These are phyloP conservation scores for Salix koriyanagi DNA, from an alignment of 345 rosid genomes.

Conservation along the genomic window DNA sequence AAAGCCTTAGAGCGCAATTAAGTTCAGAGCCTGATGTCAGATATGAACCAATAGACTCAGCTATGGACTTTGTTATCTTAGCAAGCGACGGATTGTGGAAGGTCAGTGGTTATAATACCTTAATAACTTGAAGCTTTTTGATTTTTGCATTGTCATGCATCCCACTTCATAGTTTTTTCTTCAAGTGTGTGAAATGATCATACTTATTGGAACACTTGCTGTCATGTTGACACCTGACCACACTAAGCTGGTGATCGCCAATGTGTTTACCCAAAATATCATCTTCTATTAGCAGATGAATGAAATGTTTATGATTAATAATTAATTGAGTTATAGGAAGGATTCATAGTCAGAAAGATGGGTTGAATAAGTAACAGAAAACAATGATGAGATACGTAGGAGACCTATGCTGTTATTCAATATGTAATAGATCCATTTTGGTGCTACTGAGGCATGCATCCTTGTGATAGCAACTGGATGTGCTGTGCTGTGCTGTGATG, in stretches of 20 bases:
- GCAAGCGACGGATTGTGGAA: conserved; percentile 66
- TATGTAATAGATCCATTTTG: neutral
- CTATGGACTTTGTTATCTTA: conserved; percentile 45
- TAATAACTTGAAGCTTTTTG: neutral
- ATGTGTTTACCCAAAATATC: neutral
- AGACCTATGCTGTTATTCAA: neutral
- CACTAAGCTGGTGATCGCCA: neutral
- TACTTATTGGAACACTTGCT: neutral
- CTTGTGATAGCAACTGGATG: neutral
- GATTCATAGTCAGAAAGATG: neutral
- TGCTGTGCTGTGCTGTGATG: neutral
- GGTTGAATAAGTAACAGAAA: neutral
- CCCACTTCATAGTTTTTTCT: neutral
- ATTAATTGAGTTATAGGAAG: neutral
- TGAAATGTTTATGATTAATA: neutral
- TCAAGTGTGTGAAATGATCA: neutral
- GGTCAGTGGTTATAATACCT: conserved; percentile 37
- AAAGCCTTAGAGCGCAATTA: conserved; percentile 44
- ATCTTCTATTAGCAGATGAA: neutral
- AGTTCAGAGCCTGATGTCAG: conserved; percentile 52
- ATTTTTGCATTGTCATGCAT: neutral
- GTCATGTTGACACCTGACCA: neutral
- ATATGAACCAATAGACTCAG: conserved; percentile 40
- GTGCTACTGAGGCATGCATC: neutral
- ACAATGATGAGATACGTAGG: neutral